Evolutionary conservation across 2,329 filamentous ascomycete species (phyloP), one percentile per base, ranked within the genome.

Genomic region (Aspergillus novoparasiticus): DNA sequence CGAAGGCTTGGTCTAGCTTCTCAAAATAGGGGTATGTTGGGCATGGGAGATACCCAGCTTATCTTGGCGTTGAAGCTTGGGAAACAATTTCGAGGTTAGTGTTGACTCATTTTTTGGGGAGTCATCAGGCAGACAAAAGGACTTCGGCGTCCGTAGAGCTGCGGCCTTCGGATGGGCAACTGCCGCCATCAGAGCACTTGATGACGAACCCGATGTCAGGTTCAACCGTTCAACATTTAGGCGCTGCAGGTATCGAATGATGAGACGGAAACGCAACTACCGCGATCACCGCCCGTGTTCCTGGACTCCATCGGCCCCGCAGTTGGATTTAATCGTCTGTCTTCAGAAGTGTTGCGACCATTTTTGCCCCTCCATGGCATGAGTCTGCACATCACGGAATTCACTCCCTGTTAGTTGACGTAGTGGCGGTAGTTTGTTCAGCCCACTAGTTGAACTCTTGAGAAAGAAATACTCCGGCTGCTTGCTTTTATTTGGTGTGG

Each of bases 121-220:
- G 45, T 26, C 12, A 48, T 14, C 46, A 50, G 46, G 46, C 46
- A 50, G 46, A 50, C 23, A 50, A 50, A n/a, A 19, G 46, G 26
- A 23, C 14, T 54, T 30, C 26, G 39, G 39, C 39, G 6, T 21
- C 30, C 26, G 53, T 26, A 41, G 26, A n/a, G 39, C 50, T 41
- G 58, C 58, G 55, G 58, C 34, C 46, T 60, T 58, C 62, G 62
- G 62, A 59, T 50, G 43, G 21, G 32, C 50, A 26, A 36, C 28
- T 64, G 54, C 62, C 56, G 62, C 60, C 63, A 64, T 64, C 63
- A 64, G 58, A 51, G 55, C 55, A 61, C 48, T n/a, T 30, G 11
- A 57, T 63, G 60, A 60, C 32, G 54, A 59, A 41, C 26, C 57
- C 53, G 60, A 48, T 30, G 43, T 34, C 39, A 32, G 43, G 43